A percentile compares a stretch with the other conserved stretches of the same genome.
Evolutionary conservation across 2,329 filamentous ascomycete genomes (phyloP).

Genomic region (Cordyceps pruinosa): DNA sequence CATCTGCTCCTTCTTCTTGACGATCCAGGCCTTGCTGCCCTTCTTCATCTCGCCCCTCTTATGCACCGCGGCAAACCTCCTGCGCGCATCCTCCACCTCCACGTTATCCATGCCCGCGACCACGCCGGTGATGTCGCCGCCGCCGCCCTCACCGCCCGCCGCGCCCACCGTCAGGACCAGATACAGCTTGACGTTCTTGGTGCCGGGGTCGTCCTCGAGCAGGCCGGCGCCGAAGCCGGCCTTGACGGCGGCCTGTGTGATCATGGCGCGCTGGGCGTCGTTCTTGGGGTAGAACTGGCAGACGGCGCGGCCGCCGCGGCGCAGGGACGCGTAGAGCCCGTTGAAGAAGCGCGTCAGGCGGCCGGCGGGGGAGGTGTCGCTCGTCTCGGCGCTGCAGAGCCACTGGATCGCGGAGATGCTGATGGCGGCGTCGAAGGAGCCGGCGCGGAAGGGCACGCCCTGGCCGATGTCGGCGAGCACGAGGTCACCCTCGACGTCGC

Average conservation of each 20-base stretch:
- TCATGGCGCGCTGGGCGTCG: slow-evolving; percentile 84
- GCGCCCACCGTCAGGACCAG: slow-evolving; percentile 85
- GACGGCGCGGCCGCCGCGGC: slow-evolving; percentile 79
- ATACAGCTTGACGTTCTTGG: slow-evolving; percentile 96
- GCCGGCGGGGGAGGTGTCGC: slow-evolving; percentile 72
- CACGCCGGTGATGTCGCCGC: slow-evolving; percentile 77
- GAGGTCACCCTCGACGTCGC: slow-evolving; percentile 90
- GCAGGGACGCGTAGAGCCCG: slow-evolving; percentile 77
- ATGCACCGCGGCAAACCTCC: slow-evolving; percentile 39
- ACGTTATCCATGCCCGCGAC: slow-evolving; percentile 85
- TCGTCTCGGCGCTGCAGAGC: slow-evolving; percentile 92
- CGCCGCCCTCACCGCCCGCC: slow-evolving; percentile 38
- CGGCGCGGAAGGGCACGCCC: slow-evolving; percentile 86
- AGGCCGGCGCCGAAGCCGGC: slow-evolving; percentile 94
- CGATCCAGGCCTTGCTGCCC: slow-evolving; percentile 76
- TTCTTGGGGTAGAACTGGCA: slow-evolving; percentile 99
- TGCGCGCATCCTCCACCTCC: slow-evolving; percentile 67
- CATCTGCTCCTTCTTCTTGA: slow-evolving; percentile 88
- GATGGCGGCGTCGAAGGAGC: slow-evolving; percentile 90
- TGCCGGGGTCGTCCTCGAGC: slow-evolving; percentile 89
- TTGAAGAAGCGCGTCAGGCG: slow-evolving; percentile 84
- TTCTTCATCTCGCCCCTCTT: slow-evolving; percentile 55
- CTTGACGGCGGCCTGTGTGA: slow-evolving; percentile 80
- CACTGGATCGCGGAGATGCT: slow-evolving; percentile 96
- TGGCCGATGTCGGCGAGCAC: slow-evolving; percentile 92